Base-by-base conservation (phyloP, 108 stramenopile species). In the Nannochloropsis gaditana region DNA sequence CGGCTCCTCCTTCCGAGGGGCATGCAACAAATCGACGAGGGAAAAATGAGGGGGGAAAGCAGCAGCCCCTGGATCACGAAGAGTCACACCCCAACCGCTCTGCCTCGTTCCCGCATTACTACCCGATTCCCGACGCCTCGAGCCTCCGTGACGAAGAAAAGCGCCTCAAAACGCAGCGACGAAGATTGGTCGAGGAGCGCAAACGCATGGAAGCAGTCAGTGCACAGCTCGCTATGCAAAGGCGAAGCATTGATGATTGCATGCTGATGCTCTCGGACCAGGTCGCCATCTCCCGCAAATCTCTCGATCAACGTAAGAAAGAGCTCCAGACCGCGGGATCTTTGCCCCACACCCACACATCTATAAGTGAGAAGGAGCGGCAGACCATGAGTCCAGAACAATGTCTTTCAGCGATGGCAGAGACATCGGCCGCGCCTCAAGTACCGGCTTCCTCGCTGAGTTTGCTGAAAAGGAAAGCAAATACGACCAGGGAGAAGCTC, bases 111-210 rank as follows among this genome's bases (percentile, higher is more conserved):
- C 59, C 59, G 59, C 8, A 73, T 31, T 31, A 31, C 59, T 73
- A 73, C 59, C 59, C 59, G 15, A 73, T 73, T 3, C 59, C 59
- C 59, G 8, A 73, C 59, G 19, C 15, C 59, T 15, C 59, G n/a
- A 73, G 15, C 59, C 59, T 73, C 19, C 8, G n/a, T n/a, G 59
- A 73, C 3, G 59, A 73, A 73, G 59, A 73, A 73, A 73, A n/a
- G 19, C 59, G 59, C 59, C 59, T 73, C 19, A 73, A 73, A 73
- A n/a, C 59, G 19, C 59, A 73, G n/a, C 59, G 59, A 73, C 59
- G 59, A 73, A 73, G n/a, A 73, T 73, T 73, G 59, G n/a, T 15
- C 15, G 59, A 73, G 59, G 59, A 73, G n/a, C 59, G 59, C 59
- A 15, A n/a, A n/a, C 59, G 59, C 15, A 73, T 73, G 59, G 59